phyloP scores from a whole-genome alignment of 2,329 filamentous ascomycete species.

The Aotearoamyces nothofagi region DNA sequence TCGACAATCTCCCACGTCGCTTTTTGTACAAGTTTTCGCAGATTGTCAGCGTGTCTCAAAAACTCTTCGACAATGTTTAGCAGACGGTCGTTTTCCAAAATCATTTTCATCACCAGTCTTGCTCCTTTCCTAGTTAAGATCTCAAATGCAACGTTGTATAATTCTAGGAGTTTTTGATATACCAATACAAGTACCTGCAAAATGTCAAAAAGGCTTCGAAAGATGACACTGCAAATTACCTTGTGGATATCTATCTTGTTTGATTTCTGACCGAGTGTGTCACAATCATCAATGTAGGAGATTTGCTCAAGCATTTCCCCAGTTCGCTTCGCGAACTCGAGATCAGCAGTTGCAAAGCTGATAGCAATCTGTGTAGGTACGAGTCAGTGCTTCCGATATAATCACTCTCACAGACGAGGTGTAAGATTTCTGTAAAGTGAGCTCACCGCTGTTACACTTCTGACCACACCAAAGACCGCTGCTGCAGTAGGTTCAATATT shows the following conservation, averaged over 20 bases:
- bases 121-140: not conserved
- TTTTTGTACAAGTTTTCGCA: no score
- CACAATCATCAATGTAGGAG: slow-evolving; percentile 18
- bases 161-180: no score
- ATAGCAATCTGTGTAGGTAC: slow-evolving; percentile 12
- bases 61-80: no score
- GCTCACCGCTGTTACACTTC: slow-evolving; percentile 15
- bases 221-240: no score
- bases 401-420: not conserved
- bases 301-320: slow-evolving; percentile 16
- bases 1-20: no score
- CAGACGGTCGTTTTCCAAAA: no score
- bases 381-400: not conserved
- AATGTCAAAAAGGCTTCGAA: no score
- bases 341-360: slow-evolving; percentile 12
- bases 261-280: slow-evolving; percentile 16
- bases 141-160: not conserved
- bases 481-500: slow-evolving; percentile 12
- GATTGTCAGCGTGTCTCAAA: no score
- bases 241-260: slow-evolving; percentile 9
- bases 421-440: slow-evolving; percentile 1
- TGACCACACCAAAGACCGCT: slow-evolving; percentile 14
- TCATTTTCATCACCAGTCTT: no score
- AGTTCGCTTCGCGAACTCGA: slow-evolving; percentile 13
- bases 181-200: no score